Conservation (phyloP, 2,329 filamentous ascomycete genomes). For the Mariannaea elegans region DNA sequence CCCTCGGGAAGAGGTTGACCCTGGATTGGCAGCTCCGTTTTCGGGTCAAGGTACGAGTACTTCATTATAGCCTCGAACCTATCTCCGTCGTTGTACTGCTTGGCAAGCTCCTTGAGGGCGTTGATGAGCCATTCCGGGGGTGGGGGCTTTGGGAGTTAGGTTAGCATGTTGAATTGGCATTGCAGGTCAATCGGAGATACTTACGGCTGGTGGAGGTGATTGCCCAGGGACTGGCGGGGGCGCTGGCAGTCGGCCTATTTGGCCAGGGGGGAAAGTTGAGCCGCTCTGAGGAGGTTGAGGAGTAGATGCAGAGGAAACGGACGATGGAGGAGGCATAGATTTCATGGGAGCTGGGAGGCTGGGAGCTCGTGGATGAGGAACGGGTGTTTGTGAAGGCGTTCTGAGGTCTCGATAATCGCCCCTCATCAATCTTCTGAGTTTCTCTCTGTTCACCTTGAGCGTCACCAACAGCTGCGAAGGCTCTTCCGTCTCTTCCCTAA, state of each 20-base stretch:
- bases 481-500: slow-evolving; percentile 83
- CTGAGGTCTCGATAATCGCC: slow-evolving; percentile 57
- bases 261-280: slow-evolving; percentile 57
- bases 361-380: slow-evolving; percentile 43
- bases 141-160: slow-evolving; percentile 68
- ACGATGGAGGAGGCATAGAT: slow-evolving; percentile 49
- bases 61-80: slow-evolving; percentile 92
- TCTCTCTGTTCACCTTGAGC: slow-evolving; percentile 77
- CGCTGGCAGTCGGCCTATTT: slow-evolving; percentile 75
- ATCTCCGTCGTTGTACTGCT: slow-evolving; percentile 77
- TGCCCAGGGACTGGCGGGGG: slow-evolving; percentile 67
- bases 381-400: slow-evolving; percentile 47
- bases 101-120: slow-evolving; percentile 75
- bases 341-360: slow-evolving; percentile 43
- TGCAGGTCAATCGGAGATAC: slow-evolving; percentile 39
- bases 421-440: slow-evolving; percentile 71
- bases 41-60: slow-evolving; percentile 80
- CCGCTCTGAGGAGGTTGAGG: slow-evolving; percentile 46
- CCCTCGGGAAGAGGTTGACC: slow-evolving; percentile 66
- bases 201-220: slow-evolving; percentile 68
- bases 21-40: slow-evolving; percentile 72
- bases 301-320: slow-evolving; percentile 48
- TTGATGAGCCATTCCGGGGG: slow-evolving; percentile 85
- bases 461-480: slow-evolving; percentile 76
- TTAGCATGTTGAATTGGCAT: slow-evolving; percentile 16